Evolutionary conservation across 2,329 filamentous ascomycete genomes (phyloP), one percentile per base, ranked within the genome.

Genomic region (Calonectria pauciramosa): DNA sequence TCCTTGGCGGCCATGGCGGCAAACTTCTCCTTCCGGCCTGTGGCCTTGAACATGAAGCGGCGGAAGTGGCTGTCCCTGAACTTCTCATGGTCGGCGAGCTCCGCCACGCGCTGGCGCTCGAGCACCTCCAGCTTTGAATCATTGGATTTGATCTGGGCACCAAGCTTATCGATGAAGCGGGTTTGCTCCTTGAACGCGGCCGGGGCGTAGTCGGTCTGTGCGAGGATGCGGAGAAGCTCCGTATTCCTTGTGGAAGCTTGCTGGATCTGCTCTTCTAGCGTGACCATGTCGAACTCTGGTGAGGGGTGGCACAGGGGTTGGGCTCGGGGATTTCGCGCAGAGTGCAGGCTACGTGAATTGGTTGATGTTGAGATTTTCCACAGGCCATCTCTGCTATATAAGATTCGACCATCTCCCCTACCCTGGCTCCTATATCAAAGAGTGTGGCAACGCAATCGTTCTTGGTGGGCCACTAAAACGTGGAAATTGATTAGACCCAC

Each of bases 51-150:
- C 56, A 87, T 83, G 78, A 89, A 88, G 52, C 89, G 87, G 64
- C 85, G 86, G 79, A 90, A 82, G 60, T 88, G 86, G 41, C 86
- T 88, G 82, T 90, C 87, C 69, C 88, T 87, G 79, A 90, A 89
- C 66, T 85, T 87, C 68, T 88, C 83, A 74, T 90, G 88, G 28
- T 90, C 88, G 56, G 86, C 86, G 59, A 87, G 85, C 79, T 91
- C 89, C 68, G 86, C 9, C 14, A 59, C 30, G 6, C 54, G 30
- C 30, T 59, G 30, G 9, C 32, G 30, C 20, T 59, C 54, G 10
- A 59, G 54, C 18, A 20, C 54, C n/a, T 59, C 30, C 6, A 59
- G 32, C 13, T 59, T 23, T 1, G 32, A 23, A 26, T 59, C 54
- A 26, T 59, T 59, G n/a, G 32, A 36, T 23, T 59, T 14, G 54